Evolutionary conservation across 768 basidiomycete species (phyloP), one percentile per base, ranked within the genome.

Genomic region (Collybia sp.): DNA sequence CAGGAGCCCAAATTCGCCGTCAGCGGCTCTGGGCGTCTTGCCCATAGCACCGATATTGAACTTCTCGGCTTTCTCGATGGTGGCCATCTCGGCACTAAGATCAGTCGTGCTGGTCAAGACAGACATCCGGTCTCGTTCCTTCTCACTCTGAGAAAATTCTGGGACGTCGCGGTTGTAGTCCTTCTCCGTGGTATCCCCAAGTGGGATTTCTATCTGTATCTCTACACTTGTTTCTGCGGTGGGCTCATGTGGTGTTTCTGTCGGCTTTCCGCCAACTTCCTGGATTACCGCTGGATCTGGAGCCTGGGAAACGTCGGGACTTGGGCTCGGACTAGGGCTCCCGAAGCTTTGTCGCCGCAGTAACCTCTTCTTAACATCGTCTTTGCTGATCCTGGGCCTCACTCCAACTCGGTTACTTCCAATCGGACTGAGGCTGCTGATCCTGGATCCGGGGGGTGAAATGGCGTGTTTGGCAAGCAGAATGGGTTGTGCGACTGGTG

Each of bases 321-420:
- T 46, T n/a, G 58, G 53, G 25, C 56, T 55, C 6, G 72, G 65
- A 50, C 32, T 43, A 30, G 30, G 41, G 6, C 76, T 76, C 40
- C 77, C 69, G 37, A 61, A 56, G 36, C 74, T 76, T 46, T 68
- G 62, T 52, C 71, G 68, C 41, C 64, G 67, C 57, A 73, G 53
- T 42, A 82, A 56, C 31, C 76, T 68, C 43, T 72, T 63, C 48
- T 76, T 72, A 15, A 84, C 71, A 40, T 76, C 75, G 44, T 79
- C 79, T 20, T 72, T 71, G 43, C 66, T 80, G 47, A 83, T 79
- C 37, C 77, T 68, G 18, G 66, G 67, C 43, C 68, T 31, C 13
- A 41, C 45, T 32, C 10, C 33, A 12, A 40, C 37, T 13, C 36
- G 33, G 16, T n/a, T 17, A 13, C 30, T 38, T 13, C 39, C 16